phyloP scores from a whole-genome alignment of 345 rosid species.

The Eucalyptus erythrocorys region DNA sequence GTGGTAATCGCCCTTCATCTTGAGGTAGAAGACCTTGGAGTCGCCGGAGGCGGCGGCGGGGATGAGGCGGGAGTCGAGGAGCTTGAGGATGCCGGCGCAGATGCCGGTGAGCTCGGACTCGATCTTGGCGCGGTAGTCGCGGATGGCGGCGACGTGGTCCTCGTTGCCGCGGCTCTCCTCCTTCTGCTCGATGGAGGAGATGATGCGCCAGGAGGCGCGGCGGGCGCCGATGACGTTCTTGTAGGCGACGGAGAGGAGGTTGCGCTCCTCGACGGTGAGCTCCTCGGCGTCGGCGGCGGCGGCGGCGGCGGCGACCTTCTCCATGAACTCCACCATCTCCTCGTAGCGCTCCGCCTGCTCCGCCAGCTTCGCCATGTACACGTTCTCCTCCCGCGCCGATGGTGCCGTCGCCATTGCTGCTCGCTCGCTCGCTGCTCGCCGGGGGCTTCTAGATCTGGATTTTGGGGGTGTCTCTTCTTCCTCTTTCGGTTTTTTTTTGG shows the following conservation, averaged over 20 bases:
- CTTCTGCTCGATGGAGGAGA: conserved; percentile 85
- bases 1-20: conserved; percentile 93
- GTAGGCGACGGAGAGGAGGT: conserved; percentile 94
- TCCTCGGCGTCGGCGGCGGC: conserved; percentile 48
- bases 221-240: conserved; percentile 96
- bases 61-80: conserved; percentile 61
- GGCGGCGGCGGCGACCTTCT: conserved; percentile 52
- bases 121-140: conserved; percentile 74
- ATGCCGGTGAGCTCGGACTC: conserved; percentile 67
- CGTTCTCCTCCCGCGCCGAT: conserved; percentile 60
- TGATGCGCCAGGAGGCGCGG: conserved; percentile 87
- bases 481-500: background rate
- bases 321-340: conserved; percentile 95
- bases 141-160: conserved; percentile 67
- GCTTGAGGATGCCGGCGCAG: conserved; percentile 76
- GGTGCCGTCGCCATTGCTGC: conserved; percentile 9
- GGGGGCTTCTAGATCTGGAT: background rate
- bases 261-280: conserved; percentile 77
- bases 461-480: background rate
- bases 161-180: conserved; percentile 94
- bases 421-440: background rate
- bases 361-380: conserved; percentile 92
- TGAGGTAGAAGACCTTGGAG: conserved; percentile 78
- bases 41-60: conserved; percentile 67
- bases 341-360: conserved; percentile 95